A percentile compares a stretch with the other conserved stretches of the same genome.
phyloP scores from a whole-genome alignment of 805 yeast genomes.

The Wickerhamiella brachini region DNA sequence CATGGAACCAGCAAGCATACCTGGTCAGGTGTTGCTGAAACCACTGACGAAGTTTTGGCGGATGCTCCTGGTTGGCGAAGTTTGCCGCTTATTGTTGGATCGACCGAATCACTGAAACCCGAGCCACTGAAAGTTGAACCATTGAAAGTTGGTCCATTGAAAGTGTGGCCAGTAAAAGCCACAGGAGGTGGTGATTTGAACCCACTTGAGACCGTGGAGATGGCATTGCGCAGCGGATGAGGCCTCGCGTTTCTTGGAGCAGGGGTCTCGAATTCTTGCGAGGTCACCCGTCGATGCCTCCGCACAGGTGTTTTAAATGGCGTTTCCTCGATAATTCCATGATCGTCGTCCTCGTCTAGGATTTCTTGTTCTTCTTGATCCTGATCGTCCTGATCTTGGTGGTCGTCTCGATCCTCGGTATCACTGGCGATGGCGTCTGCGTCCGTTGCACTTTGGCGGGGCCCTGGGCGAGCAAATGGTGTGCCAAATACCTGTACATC shows the following conservation, averaged over 20 bases:
- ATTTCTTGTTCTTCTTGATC: slow-evolving; percentile 14
- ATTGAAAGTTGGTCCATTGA: too few species aligned
- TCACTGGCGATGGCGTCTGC: neutral
- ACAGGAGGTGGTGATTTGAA: neutral
- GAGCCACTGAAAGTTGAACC: too few species aligned
- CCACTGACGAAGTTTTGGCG: neutral
- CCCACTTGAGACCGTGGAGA: neutral
- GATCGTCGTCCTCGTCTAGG: slow-evolving; percentile 16
- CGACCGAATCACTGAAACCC: too few species aligned
- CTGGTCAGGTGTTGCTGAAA: neutral
- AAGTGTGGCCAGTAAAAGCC: neutral
- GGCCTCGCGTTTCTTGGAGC: neutral
- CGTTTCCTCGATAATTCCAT: slow-evolving; percentile 10
- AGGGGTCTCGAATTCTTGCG: neutral
- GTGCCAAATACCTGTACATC: slow-evolving; percentile 1
- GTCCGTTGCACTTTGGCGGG: neutral
- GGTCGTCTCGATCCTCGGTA: neutral
- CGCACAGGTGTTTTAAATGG: neutral
- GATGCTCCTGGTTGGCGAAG: too few species aligned
- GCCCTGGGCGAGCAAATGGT: neutral
- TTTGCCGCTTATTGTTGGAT: too few species aligned
- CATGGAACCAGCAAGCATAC: neutral
- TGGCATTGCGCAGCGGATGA: neutral
- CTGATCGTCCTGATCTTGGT: slow-evolving; percentile 12
- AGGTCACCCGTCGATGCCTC: neutral